Conservation (phyloP, 106 monocot genomes). For the Apostasia ramifera region DNA sequence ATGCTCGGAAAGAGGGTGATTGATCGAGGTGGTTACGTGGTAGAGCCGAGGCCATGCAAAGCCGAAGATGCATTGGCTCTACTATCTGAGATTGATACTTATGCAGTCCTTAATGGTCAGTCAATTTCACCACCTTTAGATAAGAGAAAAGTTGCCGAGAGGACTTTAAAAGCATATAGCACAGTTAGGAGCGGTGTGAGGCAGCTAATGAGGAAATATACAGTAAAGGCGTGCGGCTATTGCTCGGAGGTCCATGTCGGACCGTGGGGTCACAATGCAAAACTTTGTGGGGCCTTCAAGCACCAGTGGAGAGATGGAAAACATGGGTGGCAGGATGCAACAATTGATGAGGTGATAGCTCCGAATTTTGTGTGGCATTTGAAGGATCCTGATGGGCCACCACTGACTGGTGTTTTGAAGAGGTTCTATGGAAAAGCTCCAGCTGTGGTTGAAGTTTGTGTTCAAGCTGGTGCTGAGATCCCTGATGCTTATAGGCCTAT, state of each 20-base stretch:
- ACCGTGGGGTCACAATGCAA: constrained; percentile 92
- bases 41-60: constrained; percentile 46
- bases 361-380: constrained; percentile 90
- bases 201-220: constrained; percentile 75
- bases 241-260: constrained; percentile 95
- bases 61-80: constrained; percentile 42
- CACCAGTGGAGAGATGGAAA: constrained; percentile 96
- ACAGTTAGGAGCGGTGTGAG: constrained; percentile 53
- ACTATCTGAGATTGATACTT: constrained; percentile 77
- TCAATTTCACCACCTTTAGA: constrained; percentile 17
- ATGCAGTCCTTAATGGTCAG: constrained; percentile 11
- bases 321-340: constrained; percentile 94
- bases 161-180: constrained; percentile 68
- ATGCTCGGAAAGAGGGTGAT: constrained; percentile 88
- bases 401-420: constrained; percentile 38
- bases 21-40: constrained; percentile 56
- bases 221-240: constrained; percentile 85
- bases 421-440: constrained; percentile 89
- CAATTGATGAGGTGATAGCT: constrained; percentile 68
- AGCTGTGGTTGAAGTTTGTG: constrained; percentile 80
- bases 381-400: constrained; percentile 38
- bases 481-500: constrained; percentile 66
- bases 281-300: constrained; percentile 91
- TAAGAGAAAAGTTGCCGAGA: constrained; percentile 45
- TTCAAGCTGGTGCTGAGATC: constrained; percentile 85